phyloP scores from a whole-genome alignment of 2,329 filamentous ascomycete species.

The Coleophoma cylindrospora region DNA sequence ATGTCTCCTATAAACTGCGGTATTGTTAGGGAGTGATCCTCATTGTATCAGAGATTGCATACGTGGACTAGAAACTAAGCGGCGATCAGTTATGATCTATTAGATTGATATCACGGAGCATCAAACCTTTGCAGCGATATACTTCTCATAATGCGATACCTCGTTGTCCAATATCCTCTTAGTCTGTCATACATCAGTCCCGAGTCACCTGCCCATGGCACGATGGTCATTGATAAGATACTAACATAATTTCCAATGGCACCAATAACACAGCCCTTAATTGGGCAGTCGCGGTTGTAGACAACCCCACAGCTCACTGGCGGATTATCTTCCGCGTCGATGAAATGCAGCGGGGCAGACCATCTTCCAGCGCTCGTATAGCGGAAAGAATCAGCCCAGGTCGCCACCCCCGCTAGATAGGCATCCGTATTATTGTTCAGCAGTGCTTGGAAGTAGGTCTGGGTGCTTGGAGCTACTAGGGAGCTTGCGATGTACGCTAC shows the following conservation, averaged over 20 bases:
- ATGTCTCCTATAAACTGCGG: conserved; percentile 67
- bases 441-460: conserved; percentile 50
- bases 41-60: conserved; percentile 13
- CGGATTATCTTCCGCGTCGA: conserved; percentile 61
- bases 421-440: conserved; percentile 48
- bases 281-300: conserved; percentile 56
- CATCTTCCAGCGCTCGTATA: conserved; percentile 60
- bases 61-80: conserved; percentile 25
- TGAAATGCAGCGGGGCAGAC: conserved; percentile 61
- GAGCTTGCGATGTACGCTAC: conserved; percentile 58
- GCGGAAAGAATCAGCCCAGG: conserved; percentile 59
- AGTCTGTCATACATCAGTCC: conserved; percentile 34
- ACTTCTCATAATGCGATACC: conserved; percentile 40
- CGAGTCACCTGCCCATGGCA: conserved; percentile 43
- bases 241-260: conserved; percentile 26
- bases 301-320: conserved; percentile 52
- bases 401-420: conserved; percentile 59
- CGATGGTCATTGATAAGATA: background rate
- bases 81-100: conserved; percentile 4
- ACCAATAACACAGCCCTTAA: conserved; percentile 55
- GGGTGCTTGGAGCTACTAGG: conserved; percentile 52
- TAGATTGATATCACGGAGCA: background rate
- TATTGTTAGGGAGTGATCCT: conserved; percentile 26
- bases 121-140: conserved; percentile 51
- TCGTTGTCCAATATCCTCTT: conserved; percentile 15